Percentiles rank a stretch among this genome's conserved stretches.
These are phyloP conservation scores for Lipomyces sp. DNA, from an alignment of 805 yeast species.

Conservation along the genomic window DNA sequence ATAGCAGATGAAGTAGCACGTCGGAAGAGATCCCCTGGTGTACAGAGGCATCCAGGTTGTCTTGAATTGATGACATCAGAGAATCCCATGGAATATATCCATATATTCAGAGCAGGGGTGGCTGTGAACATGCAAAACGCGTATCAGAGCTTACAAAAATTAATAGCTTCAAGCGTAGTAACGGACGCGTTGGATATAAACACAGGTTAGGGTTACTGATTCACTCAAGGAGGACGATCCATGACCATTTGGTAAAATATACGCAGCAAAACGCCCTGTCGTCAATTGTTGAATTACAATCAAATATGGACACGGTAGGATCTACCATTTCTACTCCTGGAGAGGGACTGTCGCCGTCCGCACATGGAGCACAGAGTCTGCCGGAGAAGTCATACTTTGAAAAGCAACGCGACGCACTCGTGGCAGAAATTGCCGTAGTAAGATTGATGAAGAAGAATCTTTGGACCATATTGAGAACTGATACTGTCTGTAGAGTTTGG, in stretches of 20 bases:
- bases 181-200: slow-evolving; percentile 1
- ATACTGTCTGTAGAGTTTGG: slow-evolving; percentile 50
- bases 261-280: not conserved
- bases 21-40: slow-evolving; percentile 17
- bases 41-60: not conserved
- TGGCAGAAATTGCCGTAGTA: slow-evolving; percentile 59
- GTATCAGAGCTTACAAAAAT: no score
- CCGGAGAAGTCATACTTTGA: slow-evolving; percentile 53
- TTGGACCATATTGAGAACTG: not conserved
- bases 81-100: not conserved
- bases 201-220: slow-evolving; percentile 6
- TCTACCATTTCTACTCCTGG: slow-evolving; percentile 10
- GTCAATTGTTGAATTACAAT: not conserved
- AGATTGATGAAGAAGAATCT: slow-evolving; percentile 13
- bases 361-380: slow-evolving; percentile 4
- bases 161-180: no score
- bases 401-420: slow-evolving; percentile 60
- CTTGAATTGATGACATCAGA: slow-evolving; percentile 6
- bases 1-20: slow-evolving; percentile 21
- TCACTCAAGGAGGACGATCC: not conserved
- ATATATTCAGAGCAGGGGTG: no score
- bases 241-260: no score
- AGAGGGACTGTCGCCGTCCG: slow-evolving; percentile 1
- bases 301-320: not conserved
- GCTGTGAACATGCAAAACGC: no score